phyloP scores from a whole-genome alignment of 2,329 filamentous ascomycete species.

The Talaromyces islandicus region DNA sequence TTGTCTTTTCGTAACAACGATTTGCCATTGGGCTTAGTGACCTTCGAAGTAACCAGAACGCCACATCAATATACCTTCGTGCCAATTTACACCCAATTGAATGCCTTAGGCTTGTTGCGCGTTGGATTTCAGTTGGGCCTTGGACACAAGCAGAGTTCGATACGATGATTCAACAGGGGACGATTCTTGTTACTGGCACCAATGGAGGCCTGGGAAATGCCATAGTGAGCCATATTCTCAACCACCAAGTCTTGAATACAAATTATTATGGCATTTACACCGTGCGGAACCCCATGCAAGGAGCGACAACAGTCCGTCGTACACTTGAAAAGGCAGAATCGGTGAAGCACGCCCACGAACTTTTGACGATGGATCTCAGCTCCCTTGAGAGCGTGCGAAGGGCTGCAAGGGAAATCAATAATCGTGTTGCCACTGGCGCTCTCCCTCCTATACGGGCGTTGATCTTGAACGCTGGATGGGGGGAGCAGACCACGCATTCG shows the following conservation, averaged over 20 bases:
- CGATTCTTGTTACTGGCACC: slow-evolving; percentile 6
- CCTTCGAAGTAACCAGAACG: too few species aligned
- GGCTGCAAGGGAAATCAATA: slow-evolving; percentile 15
- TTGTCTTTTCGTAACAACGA: too few species aligned
- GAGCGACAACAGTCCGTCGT: not conserved
- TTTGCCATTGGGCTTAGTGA: too few species aligned
- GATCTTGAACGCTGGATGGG: slow-evolving; percentile 29
- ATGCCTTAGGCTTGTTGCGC: too few species aligned
- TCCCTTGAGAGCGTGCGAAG: slow-evolving; percentile 12
- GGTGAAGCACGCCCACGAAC: not conserved
- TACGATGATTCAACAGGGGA: slow-evolving; percentile 1
- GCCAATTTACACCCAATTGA: too few species aligned
- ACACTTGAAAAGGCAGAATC: not conserved
- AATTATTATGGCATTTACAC: slow-evolving; percentile 18
- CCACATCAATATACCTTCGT: too few species aligned
- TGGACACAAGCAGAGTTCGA: not conserved
- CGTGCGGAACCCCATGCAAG: slow-evolving; percentile 9
- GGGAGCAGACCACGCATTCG: slow-evolving; percentile 15
- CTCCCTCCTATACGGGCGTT: slow-evolving; percentile 36
- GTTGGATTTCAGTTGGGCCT: too few species aligned
- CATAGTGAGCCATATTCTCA: slow-evolving; percentile 10
- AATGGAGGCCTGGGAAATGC: slow-evolving; percentile 8
- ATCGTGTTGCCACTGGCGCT: slow-evolving; percentile 18
- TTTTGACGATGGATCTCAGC: slow-evolving; percentile 12
- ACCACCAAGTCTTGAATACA: slow-evolving; percentile 13